phyloP scores from a whole-genome alignment of 345 rosid genomes.

The Sapria himalayana region DNA sequence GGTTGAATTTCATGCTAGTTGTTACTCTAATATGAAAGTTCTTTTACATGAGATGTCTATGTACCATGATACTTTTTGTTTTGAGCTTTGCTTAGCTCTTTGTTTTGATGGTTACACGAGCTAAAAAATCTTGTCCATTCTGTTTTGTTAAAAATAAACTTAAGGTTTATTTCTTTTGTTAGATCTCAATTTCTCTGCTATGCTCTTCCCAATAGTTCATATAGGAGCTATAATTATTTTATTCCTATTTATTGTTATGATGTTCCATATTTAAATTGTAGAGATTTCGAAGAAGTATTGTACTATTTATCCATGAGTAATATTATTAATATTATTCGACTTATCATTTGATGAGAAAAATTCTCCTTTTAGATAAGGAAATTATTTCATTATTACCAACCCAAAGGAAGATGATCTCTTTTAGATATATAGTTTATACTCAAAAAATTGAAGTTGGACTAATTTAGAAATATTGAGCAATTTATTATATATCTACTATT shows the following conservation, averaged over 20 bases:
- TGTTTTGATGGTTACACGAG: no score
- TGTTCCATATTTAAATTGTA: slow-evolving; percentile 2
- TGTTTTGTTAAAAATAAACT: no score
- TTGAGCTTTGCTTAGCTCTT: no score
- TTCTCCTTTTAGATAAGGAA: slow-evolving; percentile 6
- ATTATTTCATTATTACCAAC: slow-evolving; percentile 6
- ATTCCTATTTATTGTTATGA: slow-evolving; percentile 5
- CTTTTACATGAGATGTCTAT: no score
- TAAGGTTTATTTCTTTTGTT: no score
- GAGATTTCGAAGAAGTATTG: slow-evolving; percentile 9
- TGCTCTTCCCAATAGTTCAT: slow-evolving; percentile 1
- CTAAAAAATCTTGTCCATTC: no score
- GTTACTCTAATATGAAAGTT: no score
- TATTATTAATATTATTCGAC: slow-evolving; percentile 8
- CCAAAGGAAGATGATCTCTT: slow-evolving; percentile 2
- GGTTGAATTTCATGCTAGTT: no score
- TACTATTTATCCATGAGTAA: slow-evolving; percentile 4
- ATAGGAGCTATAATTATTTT: not conserved
- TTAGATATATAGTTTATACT: not conserved
- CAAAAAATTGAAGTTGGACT: no score
- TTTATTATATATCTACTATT: slow-evolving; percentile 1
- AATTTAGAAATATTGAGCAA: not conserved
- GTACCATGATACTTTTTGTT: no score
- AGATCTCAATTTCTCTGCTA: not conserved
- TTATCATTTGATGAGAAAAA: slow-evolving; percentile 1